Evolutionary conservation across 192 early-diverging fungal genomes (phyloP).

Genomic region (Thamnidium elegans): DNA sequence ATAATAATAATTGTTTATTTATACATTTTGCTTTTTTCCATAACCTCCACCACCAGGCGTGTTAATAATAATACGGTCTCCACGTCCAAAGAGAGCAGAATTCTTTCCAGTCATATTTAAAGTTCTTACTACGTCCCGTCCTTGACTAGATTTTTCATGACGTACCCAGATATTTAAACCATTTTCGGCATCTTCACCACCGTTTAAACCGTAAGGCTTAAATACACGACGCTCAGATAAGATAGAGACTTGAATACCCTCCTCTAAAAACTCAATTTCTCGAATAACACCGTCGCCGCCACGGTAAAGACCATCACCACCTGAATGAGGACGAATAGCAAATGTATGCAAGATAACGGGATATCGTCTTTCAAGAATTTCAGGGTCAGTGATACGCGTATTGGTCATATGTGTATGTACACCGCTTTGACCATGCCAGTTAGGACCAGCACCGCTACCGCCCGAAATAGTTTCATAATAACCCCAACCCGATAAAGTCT

Average conservation of each 20-base stretch:
- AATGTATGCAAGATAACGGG: constrained; percentile 89
- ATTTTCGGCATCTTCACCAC: constrained; percentile 66
- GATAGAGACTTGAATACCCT: constrained; percentile 79
- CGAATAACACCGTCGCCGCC: constrained; percentile 92
- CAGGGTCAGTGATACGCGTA: constrained; percentile 95
- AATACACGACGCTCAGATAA: constrained; percentile 90
- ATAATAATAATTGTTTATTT: no score
- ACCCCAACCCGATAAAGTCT: constrained; percentile 74
- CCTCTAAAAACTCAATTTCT: constrained; percentile 91
- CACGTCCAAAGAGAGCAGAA: constrained; percentile 66
- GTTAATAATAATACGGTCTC: constrained; percentile 80
- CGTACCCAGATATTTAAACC: constrained; percentile 84
- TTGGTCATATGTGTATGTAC: constrained; percentile 88
- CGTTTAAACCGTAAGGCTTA: constrained; percentile 80
- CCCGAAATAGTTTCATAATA: constrained; percentile 97
- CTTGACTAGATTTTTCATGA: constrained; percentile 36
- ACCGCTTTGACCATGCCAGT: constrained; percentile 80
- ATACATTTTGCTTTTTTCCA: constrained; percentile 29
- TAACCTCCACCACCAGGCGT: constrained; percentile 96
- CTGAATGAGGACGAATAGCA: constrained; percentile 68
- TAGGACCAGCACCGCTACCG: constrained; percentile 79
- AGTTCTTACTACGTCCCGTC: constrained; percentile 18
- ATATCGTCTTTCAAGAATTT: constrained; percentile 89
- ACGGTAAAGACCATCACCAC: constrained; percentile 69
- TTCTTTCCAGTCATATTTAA: constrained; percentile 73